Base-by-base conservation (phyloP, 2,329 filamentous ascomycete genomes). In the Iodosphaeria phyllophila region DNA sequence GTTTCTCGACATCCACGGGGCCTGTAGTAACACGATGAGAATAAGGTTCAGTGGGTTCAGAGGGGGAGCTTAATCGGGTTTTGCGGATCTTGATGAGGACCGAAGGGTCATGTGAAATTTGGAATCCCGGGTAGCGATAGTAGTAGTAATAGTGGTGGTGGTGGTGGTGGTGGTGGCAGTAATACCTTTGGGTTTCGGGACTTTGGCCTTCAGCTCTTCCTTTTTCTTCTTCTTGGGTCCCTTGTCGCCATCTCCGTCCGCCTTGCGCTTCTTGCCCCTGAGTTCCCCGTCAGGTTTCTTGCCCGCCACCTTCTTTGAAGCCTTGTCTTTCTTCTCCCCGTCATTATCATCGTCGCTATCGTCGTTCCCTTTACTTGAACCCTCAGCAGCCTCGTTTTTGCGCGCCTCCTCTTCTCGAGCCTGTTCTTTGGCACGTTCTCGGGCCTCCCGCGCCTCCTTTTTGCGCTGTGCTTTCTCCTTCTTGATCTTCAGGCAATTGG, bases 181-280 rank as follows among this genome's bases (percentile, higher is more conserved):
- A 15, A 24, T 51, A 70, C 67, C 82, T 58, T 91, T 92, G 0
- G 78, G 75, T 41, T 92, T 92, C 0, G 79, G 65, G 1, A 66
- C 60, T 50, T 91, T 92, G 12, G 73, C 61, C 46, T 91, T 91
- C 1, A 74, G 74, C 42, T 92, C 82, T 33, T 92, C 82, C 54
- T 92, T 92, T 58, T 92, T 92, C 58, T 92, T 92, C 58, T 92
- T 68, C 50, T 86, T 89, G 1, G 77, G 75, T 10, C 67, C 76
- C 52, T 89, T 89, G 26, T 82, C 76, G n/a, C 67, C 64, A 36
- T 84, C 74, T 6, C 56, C 64, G 27, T 80, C 74, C 6, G 75
- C 73, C 50, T 82, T 83, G 30, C 75, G 60, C 51, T 83, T 83
- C 58, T 83, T 84, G 23, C 74, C 70, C 39, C 74, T 74, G 30